Conservation (phyloP, 208 protist genomes). For the Perkinsela sp. region DNA sequence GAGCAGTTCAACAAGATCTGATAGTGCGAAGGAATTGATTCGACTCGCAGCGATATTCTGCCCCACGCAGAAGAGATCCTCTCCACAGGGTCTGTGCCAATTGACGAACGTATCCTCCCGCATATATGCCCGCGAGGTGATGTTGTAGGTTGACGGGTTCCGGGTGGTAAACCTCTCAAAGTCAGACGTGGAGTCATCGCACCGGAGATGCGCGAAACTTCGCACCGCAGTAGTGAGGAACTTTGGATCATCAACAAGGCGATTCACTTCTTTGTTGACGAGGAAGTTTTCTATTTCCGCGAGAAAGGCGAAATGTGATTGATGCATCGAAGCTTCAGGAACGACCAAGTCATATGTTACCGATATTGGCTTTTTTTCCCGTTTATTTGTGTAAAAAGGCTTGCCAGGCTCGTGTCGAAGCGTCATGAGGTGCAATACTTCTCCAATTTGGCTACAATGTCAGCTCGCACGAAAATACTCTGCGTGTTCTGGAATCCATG, state of each 20-base stretch:
- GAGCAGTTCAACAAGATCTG: not conserved
- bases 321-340: not conserved
- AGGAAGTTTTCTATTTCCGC: not conserved
- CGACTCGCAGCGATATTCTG: not conserved
- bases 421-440: not conserved
- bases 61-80: not conserved
- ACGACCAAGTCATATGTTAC: not conserved
- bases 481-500: not conserved
- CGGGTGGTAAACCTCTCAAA: not conserved
- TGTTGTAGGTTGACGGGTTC: not conserved
- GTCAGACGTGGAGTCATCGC: not conserved
- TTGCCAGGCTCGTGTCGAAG: not conserved
- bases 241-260: not conserved
- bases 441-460: not conserved
- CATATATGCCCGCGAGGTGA: not conserved
- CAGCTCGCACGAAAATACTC: not conserved
- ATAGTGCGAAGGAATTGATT: not conserved
- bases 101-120: not conserved
- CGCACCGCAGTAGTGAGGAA: not conserved
- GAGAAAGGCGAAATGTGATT: not conserved
- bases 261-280: not conserved
- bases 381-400: not conserved
- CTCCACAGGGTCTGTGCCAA: not conserved
- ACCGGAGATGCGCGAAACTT: not conserved
- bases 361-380: not conserved